phyloP scores from a whole-genome alignment of 2,329 filamentous ascomycete species.

The Sporothrix pallida region DNA sequence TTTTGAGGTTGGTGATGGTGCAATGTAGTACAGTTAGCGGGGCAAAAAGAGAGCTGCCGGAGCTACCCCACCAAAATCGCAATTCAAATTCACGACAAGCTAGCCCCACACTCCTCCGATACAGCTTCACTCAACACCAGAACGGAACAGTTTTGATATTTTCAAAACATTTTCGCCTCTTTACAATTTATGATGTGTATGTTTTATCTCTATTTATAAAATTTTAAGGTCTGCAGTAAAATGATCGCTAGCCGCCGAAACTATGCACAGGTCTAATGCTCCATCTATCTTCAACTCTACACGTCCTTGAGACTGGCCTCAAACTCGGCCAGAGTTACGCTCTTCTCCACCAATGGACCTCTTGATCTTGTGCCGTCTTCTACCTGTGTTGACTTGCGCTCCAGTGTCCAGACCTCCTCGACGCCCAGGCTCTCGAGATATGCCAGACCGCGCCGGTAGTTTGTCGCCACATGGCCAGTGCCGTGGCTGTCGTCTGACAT shows the following conservation, averaged over 20 bases:
- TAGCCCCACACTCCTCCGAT: background rate
- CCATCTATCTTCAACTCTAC: background rate
- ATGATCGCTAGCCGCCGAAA: background rate
- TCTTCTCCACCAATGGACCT: conserved; percentile 50
- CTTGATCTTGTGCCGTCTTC: conserved; percentile 36
- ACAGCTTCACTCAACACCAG: background rate
- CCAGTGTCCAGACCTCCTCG: conserved; percentile 63
- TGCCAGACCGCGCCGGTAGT: conserved; percentile 73
- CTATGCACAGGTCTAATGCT: background rate
- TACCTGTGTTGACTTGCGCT: conserved; percentile 44
- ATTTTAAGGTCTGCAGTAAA: background rate
- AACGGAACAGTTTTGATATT: background rate
- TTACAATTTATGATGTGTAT: background rate
- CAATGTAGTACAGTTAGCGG: background rate
- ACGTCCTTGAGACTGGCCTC: conserved; percentile 29
- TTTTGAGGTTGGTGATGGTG: background rate
- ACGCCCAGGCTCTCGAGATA: conserved; percentile 74
- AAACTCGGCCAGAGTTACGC: conserved; percentile 38
- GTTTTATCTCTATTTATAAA: background rate
- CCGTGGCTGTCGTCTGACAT: conserved; percentile 96
- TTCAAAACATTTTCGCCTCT: background rate
- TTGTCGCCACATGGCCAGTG: conserved; percentile 82
- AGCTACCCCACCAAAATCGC: conserved; percentile 2
- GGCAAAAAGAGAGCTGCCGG: background rate
- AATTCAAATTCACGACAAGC: background rate